Evolutionary conservation across 2,329 filamentous ascomycete genomes (phyloP).

Genomic region (Sporothrix pseudoabietina): DNA sequence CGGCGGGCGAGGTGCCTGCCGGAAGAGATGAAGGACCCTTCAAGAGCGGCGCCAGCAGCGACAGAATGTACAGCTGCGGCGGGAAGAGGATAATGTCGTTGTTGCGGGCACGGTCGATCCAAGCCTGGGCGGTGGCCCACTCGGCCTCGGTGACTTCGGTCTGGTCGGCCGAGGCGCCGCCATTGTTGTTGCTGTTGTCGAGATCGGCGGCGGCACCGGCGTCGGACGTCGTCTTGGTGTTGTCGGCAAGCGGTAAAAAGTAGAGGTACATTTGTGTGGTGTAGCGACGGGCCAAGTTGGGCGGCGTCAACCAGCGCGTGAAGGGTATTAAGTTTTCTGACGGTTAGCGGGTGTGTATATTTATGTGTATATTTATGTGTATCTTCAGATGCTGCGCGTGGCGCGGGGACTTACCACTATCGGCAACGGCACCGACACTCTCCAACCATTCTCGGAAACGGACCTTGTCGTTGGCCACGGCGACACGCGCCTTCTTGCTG

Average conservation of each 20-base stretch:
- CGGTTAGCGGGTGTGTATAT: background rate
- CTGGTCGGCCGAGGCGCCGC: constrained; percentile 60
- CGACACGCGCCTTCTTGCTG: constrained; percentile 65
- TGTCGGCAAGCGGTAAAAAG: constrained; percentile 66
- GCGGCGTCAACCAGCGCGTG: constrained; percentile 88
- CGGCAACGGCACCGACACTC: constrained; percentile 60
- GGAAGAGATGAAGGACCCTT: background rate
- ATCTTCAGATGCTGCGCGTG: background rate
- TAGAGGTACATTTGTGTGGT: constrained; percentile 98
- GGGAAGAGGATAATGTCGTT: constrained; percentile 84
- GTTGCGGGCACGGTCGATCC: constrained; percentile 64
- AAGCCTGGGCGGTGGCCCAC: constrained; percentile 71
- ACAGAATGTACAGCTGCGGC: constrained; percentile 78
- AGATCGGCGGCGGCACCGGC: constrained; percentile 42
- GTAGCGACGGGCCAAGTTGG: constrained; percentile 72
- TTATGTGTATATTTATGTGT: too few species aligned
- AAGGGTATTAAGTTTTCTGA: constrained; percentile 71
- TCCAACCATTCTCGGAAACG: constrained; percentile 68
- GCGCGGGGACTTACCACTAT: constrained; percentile 57
- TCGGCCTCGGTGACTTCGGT: constrained; percentile 65
- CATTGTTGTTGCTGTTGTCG: constrained; percentile 54
- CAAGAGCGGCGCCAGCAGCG: constrained; percentile 59
- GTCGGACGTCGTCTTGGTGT: constrained; percentile 40
- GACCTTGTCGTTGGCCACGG: constrained; percentile 67
- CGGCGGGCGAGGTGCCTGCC: background rate